Conservation (phyloP, 371 early-diverging fungal species). For the Mortierella sp. region DNA sequence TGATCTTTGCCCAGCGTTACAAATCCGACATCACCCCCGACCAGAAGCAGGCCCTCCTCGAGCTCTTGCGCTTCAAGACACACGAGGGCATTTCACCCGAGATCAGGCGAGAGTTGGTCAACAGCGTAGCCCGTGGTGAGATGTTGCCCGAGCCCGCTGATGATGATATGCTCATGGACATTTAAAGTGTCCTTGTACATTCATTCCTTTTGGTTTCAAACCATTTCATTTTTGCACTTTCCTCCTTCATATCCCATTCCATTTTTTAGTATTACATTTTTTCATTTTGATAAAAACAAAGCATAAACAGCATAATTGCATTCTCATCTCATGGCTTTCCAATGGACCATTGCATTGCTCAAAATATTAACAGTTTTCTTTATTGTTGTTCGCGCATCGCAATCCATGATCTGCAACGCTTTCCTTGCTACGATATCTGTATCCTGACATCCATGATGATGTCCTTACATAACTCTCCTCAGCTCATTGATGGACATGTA, state of each 20-base stretch:
- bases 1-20: constrained; percentile 97
- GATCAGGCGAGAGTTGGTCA: constrained; percentile 89
- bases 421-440: neutral
- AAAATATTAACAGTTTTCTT: neutral
- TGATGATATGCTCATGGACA: constrained; percentile 59
- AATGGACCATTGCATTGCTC: too few species aligned
- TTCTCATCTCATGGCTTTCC: neutral
- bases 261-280: constrained; percentile 7
- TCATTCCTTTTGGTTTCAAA: neutral
- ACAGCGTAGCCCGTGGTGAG: constrained; percentile 75
- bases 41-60: constrained; percentile 92
- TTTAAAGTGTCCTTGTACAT: constrained; percentile 14
- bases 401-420: neutral
- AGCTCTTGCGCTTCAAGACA: constrained; percentile 81
- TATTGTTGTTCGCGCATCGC: neutral
- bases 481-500: constrained; percentile 93
- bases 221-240: neutral
- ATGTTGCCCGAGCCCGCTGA: constrained; percentile 60
- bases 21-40: constrained; percentile 95
- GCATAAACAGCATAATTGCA: neutral
- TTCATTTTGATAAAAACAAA: constrained; percentile 2
- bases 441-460: neutral
- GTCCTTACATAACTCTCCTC: constrained; percentile 50
- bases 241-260: constrained; percentile 4
- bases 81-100: constrained; percentile 93